These are phyloP conservation scores for Toxoplasma gondii DNA, from an alignment of 169 alveolate genomes.

Conservation along the genomic window DNA sequence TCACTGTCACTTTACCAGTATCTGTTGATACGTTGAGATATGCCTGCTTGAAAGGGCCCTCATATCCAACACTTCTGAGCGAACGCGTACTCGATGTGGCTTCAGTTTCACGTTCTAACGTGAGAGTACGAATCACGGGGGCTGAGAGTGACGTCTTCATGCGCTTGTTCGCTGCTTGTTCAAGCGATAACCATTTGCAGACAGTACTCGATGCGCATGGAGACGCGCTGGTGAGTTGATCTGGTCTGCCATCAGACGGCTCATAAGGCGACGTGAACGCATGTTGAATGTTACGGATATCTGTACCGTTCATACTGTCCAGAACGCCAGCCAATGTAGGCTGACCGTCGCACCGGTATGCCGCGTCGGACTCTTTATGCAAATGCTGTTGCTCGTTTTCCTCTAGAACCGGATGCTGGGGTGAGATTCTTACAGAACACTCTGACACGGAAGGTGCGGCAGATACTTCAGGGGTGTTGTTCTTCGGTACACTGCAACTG, in stretches of 20 bases:
- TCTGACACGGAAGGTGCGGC: not conserved
- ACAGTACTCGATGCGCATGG: no score
- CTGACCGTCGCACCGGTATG: not conserved
- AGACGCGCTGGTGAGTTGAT: no score
- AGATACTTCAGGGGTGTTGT: not conserved
- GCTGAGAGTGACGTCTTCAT: not conserved
- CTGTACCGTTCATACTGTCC: not conserved
- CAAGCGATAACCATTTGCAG: no score
- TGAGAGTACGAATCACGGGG: not conserved
- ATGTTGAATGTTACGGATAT: not conserved
- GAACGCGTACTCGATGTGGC: not conserved
- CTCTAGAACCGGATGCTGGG: not conserved
- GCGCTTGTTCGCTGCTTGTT: no score
- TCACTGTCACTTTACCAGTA: not conserved
- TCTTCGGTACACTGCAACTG: no score
- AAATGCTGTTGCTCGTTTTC: not conserved
- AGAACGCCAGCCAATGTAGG: not conserved
- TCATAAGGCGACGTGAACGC: not conserved
- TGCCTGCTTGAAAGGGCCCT: not conserved
- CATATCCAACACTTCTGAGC: not conserved
- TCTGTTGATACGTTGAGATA: not conserved
- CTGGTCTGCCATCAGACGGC: no score
- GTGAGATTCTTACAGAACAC: not conserved
- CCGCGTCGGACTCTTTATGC: not conserved
- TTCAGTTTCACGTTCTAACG: not conserved